Percentiles rank a stretch among this genome's conserved stretches.
phyloP scores from a whole-genome alignment of 2,329 filamentous ascomycete genomes.

The Sporothrix brasiliensis region DNA sequence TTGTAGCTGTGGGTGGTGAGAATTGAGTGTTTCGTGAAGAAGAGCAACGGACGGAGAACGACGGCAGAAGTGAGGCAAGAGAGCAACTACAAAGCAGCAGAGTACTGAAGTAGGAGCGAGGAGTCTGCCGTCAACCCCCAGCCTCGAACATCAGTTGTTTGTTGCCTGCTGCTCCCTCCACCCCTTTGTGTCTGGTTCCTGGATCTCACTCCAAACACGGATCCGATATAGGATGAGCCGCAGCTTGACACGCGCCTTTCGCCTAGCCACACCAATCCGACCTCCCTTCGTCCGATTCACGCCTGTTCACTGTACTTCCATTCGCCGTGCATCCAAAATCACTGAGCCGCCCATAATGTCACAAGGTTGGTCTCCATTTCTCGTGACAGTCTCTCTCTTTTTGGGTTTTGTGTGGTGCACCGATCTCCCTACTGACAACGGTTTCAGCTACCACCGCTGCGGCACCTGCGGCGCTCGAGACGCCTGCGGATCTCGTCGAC shows the following conservation, averaged over 20 bases:
- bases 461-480: not conserved
- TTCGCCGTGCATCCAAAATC: not conserved
- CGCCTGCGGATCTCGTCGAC: not conserved
- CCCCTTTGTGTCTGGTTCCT: not conserved
- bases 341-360: not conserved
- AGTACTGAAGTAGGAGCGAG: too few species aligned
- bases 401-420: too few species aligned
- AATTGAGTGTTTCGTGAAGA: not conserved
- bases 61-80: not conserved
- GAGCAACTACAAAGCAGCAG: not conserved
- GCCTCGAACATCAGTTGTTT: too few species aligned
- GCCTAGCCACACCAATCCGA: not conserved
- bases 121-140: too few species aligned
- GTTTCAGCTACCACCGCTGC: not conserved
- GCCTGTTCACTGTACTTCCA: not conserved
- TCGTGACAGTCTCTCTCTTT: not conserved
- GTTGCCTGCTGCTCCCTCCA: not conserved
- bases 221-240: slow-evolving; percentile 11
- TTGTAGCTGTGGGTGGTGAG: not conserved
- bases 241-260: not conserved
- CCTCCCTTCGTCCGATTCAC: not conserved
- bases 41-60: not conserved
- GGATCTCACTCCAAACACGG: not conserved
- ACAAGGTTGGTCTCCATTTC: not conserved
- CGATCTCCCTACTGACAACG: not conserved